A percentile compares a stretch with the other conserved stretches of the same genome.
phyloP scores from a whole-genome alignment of 2,329 filamentous ascomycete genomes.

The Cladobotryum protrusum region DNA sequence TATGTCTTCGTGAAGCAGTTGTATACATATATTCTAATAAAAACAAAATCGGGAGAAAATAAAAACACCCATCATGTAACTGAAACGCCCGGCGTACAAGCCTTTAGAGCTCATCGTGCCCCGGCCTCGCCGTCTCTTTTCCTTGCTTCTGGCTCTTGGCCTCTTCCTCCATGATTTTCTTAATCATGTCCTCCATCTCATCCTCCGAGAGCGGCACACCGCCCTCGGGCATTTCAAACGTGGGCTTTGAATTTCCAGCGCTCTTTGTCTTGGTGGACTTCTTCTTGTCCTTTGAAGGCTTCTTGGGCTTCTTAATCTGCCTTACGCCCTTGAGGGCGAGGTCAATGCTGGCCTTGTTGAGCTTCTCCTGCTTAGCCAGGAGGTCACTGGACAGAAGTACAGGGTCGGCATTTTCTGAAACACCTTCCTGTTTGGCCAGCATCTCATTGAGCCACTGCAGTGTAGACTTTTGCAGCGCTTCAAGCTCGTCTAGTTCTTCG shows the following conservation, averaged over 20 bases:
- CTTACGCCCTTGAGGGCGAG: constrained; percentile 64
- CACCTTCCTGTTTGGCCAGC: constrained; percentile 62
- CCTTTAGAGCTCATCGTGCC: constrained; percentile 32
- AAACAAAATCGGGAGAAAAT: background rate
- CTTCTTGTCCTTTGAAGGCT: constrained; percentile 36
- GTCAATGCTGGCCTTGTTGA: constrained; percentile 65
- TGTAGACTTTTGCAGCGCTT: constrained; percentile 55
- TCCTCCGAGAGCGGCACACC: constrained; percentile 34
- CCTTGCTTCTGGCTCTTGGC: constrained; percentile 22
- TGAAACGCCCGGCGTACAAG: background rate
- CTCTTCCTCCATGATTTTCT: constrained; percentile 26
- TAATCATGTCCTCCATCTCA: constrained; percentile 46
- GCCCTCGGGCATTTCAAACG: constrained; percentile 35
- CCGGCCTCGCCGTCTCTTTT: constrained; percentile 19
- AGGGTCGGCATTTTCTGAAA: constrained; percentile 66
- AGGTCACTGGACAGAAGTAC: constrained; percentile 69
- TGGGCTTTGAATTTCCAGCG: constrained; percentile 30
- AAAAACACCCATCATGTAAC: background rate
- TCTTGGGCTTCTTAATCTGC: constrained; percentile 40
- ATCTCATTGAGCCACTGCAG: constrained; percentile 70
- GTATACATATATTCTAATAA: background rate
- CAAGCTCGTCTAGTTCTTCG: constrained; percentile 63
- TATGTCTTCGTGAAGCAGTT: too few relatives aligned
- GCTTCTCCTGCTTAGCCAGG: constrained; percentile 58
- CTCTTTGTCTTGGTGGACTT: constrained; percentile 32